Percentiles rank a stretch among this genome's conserved stretches.
Evolutionary conservation across 352 stramenopile species (phyloP).

Genomic region (Pythium vanterpoolii): DNA sequence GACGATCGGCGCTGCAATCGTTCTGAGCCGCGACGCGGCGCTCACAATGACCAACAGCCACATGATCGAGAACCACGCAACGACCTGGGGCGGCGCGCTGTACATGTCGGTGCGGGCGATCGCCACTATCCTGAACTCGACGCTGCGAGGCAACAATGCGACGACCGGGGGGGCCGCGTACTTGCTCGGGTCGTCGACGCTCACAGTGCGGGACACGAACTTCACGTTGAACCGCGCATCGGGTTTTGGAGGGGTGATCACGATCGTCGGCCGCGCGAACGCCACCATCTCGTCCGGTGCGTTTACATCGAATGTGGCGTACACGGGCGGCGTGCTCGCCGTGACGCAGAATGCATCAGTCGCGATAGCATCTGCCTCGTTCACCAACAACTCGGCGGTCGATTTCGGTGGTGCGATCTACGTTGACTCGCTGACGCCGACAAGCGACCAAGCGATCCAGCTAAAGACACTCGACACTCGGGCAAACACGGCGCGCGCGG

Average conservation of each 20-base stretch:
- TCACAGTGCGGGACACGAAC: conserved; percentile 20
- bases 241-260: conserved; percentile 48
- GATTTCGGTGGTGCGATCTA: conserved; percentile 61
- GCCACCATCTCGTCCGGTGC: conserved; percentile 17
- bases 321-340: conserved; percentile 46
- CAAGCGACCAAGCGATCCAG: conserved; percentile 4
- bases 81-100: conserved; percentile 35
- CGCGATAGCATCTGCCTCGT: conserved; percentile 18
- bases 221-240: conserved; percentile 28
- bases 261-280: conserved; percentile 25
- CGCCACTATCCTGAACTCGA: conserved; percentile 29
- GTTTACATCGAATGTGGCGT: conserved; percentile 37
- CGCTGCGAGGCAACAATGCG: conserved; percentile 39
- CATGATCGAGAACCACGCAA: conserved; percentile 35
- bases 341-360: conserved; percentile 38
- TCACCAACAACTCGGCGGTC: conserved; percentile 36
- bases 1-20: conserved; percentile 41
- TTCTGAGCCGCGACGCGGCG: conserved; percentile 35
- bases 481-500: conserved; percentile 38
- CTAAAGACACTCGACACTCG: conserved; percentile 18
- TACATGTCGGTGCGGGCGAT: conserved; percentile 43
- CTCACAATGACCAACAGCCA: conserved; percentile 25
- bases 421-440: conserved; percentile 32
- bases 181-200: conserved; percentile 31
- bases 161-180: conserved; percentile 47